Base-by-base conservation (phyloP, 208 protist genomes). In the Leishmania turanica region DNA sequence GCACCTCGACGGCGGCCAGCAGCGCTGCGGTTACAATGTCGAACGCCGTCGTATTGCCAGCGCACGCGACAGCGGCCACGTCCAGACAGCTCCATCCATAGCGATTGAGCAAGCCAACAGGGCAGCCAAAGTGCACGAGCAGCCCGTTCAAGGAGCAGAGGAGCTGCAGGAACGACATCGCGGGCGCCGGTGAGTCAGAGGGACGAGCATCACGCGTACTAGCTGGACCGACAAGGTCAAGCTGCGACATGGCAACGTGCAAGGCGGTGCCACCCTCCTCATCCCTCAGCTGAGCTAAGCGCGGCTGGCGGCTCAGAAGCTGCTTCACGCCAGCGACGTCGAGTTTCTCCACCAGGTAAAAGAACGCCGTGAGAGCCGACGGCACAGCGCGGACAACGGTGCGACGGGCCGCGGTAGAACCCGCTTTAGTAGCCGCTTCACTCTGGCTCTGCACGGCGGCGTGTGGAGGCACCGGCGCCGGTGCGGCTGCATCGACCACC, bases 261-360 rank as follows among this genome's bases (percentile, higher is more conserved):
- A 97, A 77, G 31, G 88, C 80, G 1, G 92, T 90, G 70, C 49
- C 80, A 64, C 94, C 94, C 40, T 96, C 92, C 64, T 91, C 82
- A 80, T 94, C 91, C 1, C 88, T 68, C n/a, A 79, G 68, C 6
- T 79, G 65, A 2, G 68, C 82, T 24, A 82, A 66, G 3, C 77
- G 71, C 31, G 88, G 93, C n/a, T 82, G 40, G 66, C 75, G 83
- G 24, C 42, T 31, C 17, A 97, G 75, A 17, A 93, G 54, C 64
- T 86, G 77, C 47, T 79, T 83, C 64, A 97, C 82, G 9, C 86
- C 88, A 3, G 78, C 34, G 49, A 94, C 60, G 75, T 96, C 89
- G 66, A 96, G 82, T 45, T 90, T 87, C 60, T 92, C 90, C 3
- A 95, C 78, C 21, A 93, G 82, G 65, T 89, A 93, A 80, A 96